phyloP scores from a whole-genome alignment of 805 yeast genomes.

The Sugiyamaella qingdaonensis region DNA sequence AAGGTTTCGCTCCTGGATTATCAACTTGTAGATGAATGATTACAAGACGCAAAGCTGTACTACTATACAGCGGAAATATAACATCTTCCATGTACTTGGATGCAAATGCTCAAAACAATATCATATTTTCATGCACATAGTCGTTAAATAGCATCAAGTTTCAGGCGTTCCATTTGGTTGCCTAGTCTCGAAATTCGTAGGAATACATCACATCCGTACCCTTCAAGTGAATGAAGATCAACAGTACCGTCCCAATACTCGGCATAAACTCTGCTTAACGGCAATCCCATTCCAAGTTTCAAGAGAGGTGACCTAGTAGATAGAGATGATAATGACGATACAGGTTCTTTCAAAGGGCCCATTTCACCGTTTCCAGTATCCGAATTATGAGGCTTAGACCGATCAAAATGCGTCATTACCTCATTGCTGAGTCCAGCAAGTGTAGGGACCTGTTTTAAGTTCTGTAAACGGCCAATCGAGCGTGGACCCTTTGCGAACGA shows the following conservation, averaged over 20 bases:
- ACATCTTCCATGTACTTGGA: not conserved
- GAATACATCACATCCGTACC: conserved; percentile 88
- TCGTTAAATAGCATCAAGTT: conserved; percentile 65
- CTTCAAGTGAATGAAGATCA: conserved; percentile 77
- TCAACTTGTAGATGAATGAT: conserved; percentile 55
- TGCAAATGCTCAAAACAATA: too few species aligned
- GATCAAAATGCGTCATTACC: conserved; percentile 20
- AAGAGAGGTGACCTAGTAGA: conserved; percentile 68
- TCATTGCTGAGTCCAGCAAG: conserved; percentile 31
- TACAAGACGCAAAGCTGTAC: conserved; percentile 54
- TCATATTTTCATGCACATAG: too few species aligned
- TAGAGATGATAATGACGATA: conserved; percentile 57
- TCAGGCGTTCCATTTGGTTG: conserved; percentile 54
- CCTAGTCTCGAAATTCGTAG: conserved; percentile 78
- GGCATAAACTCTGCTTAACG: conserved; percentile 88
- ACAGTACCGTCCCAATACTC: conserved; percentile 96
- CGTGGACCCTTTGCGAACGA: conserved; percentile 58
- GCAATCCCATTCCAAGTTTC: conserved; percentile 82
- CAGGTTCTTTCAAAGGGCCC: conserved; percentile 30
- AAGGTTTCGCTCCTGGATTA: conserved; percentile 52
- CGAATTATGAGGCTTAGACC: conserved; percentile 9
- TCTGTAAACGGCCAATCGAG: conserved; percentile 26
- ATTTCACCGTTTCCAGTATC: conserved; percentile 51
- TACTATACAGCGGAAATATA: not conserved
- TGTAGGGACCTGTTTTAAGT: conserved; percentile 29